Base-by-base conservation (phyloP, 2,329 filamentous ascomycete species). In the Apiospora aurea region DNA sequence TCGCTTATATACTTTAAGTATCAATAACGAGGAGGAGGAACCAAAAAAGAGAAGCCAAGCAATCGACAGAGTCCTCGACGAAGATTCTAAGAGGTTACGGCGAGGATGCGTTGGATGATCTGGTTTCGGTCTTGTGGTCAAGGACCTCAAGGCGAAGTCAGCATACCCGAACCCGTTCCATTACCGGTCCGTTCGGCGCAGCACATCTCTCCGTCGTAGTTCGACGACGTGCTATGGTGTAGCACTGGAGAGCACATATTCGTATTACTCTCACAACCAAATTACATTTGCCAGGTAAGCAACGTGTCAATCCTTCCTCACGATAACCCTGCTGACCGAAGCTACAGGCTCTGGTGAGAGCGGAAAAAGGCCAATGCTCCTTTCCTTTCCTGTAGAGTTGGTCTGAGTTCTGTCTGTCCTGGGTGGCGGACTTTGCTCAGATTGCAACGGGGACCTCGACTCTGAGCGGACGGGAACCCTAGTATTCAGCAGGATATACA, bases 41-140 rank as follows among this genome's bases (percentile, higher is more conserved):
- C n/a, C 94, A 88, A 97, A 96, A 89, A 97, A 98, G 88, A 91
- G 93, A 84, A 98, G 95, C 83, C 95, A 98, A 85, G 93, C 93
- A 82, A 99, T 99, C 81, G 96, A 99, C 85, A 93, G 93, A 83
- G 92, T 90, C 79, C 88, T 99, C 74, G 96, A 98, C 82, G 96
- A 98, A 82, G 96, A 99, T 83, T 97, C 95, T 70, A 94, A 94
- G 83, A 90, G 93, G 82, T 87, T 98, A 87, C 92, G 95, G 82
- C 90, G 95, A 86, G 96, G 99, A 93, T 98, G 96, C 2, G 34
- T 8, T 38, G 34, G 34, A 38, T 8, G 26, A 29, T 29, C 26
- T 1, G 26, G 26, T 29, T 29, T 29, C 26, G 26, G 26, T 29
- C 26, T 29, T 29, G 26, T 29, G 26, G 34, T 38, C 34, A 38